Evolutionary conservation across 148 eudicot genomes (phyloP).

Genomic region (Beta vulgaris): DNA sequence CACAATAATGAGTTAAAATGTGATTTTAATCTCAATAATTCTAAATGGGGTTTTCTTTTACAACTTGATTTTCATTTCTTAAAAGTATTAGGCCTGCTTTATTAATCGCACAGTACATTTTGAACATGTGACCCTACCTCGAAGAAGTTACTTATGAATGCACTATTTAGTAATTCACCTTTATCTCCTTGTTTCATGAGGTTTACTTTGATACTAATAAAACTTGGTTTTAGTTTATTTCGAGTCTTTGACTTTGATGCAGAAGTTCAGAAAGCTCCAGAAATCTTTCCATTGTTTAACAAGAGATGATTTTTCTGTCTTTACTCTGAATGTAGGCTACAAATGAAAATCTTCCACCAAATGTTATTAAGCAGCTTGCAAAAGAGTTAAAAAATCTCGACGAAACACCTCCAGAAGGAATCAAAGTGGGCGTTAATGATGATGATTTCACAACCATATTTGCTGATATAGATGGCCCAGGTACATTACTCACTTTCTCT

Average conservation of each 20-base stretch:
- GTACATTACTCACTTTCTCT: slow-evolving; percentile 31
- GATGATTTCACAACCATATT: slow-evolving; percentile 87
- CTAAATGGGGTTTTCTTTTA: too few species aligned
- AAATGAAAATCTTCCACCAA: slow-evolving; percentile 97
- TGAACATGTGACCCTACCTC: too few species aligned
- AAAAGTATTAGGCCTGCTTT: too few species aligned
- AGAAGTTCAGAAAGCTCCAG: neutral
- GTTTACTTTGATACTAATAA: too few species aligned
- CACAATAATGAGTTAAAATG: too few species aligned
- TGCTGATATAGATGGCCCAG: slow-evolving; percentile 98
- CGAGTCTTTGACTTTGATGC: neutral
- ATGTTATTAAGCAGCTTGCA: slow-evolving; percentile 87
- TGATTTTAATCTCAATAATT: neutral
- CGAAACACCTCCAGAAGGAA: slow-evolving; percentile 98
- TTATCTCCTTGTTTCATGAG: too few species aligned
- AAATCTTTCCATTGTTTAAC: neutral
- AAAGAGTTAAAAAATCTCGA: slow-evolving; percentile 95
- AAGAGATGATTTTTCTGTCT: neutral
- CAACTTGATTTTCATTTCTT: too few species aligned
- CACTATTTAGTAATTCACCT: neutral
- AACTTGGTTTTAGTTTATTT: neutral
- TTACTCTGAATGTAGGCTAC: slow-evolving; percentile 61
- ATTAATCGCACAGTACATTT: too few species aligned
- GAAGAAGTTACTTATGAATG: neutral
- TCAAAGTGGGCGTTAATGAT: slow-evolving; percentile 90